Base-by-base conservation (phyloP, 2,329 filamentous ascomycete genomes). In the Sclerotinia glacialis region DNA sequence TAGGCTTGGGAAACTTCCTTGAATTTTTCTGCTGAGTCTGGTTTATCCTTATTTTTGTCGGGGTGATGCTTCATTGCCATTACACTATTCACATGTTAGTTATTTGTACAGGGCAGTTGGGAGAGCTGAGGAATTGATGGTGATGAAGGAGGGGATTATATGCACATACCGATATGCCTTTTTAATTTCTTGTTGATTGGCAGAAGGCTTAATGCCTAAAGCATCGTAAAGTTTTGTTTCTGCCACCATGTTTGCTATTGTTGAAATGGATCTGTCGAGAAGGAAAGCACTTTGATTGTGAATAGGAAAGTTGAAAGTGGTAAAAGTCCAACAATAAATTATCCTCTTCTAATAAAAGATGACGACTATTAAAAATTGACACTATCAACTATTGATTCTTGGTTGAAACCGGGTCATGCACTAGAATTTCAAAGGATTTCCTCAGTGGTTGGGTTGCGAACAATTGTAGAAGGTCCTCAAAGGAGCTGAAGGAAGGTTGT, bases 1-100 rank as follows among this genome's bases (percentile, higher is more conserved):
- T 97, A 99, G 67, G 95, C 95, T 81, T 98, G 93, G 1, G 93
- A 97, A 71, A 93, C 91, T 78, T 98, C 95, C 81, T 99, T 99
- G 84, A 99, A 99, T 80, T 94, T 97, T 78, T 98, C 95, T 68
- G 87, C 83, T 11, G 94, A 92, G 63, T 87, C 81, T 40, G 93
- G 88, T 74, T 94, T 93, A 80, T 96, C 89, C 79, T 93, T 93
- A 84, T 98, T 99, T 84, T 98, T 99, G 83, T 99, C 95, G 8
- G 95, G 95, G 77, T 99, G 95, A 80, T 88, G 93, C 81, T 93
- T 96, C 77, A 98, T 80, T 65, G 94, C 94, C 66, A 89, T 85
- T 83, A 97, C 97, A 70, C 90, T 92, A 77, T 70, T 16, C 21
- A 47, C 31, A 42, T 62, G 56, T 73, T 69, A 74, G 71, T 49